These are phyloP conservation scores for Aspergillus unguis DNA, from an alignment of 2,329 filamentous ascomycete species.

Conservation along the genomic window DNA sequence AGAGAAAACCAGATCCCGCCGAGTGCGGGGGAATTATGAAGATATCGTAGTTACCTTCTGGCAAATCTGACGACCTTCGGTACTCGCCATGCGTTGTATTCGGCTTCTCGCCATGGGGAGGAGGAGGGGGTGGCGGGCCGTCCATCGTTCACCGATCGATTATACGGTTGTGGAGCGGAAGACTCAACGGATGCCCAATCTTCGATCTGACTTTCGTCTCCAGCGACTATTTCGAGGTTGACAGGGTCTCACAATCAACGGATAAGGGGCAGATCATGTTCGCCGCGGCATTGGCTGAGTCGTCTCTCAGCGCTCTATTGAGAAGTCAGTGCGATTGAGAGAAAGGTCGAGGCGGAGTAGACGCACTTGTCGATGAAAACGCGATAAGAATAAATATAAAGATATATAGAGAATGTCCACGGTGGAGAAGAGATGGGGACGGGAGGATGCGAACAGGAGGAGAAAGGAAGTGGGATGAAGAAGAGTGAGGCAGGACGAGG, in stretches of 20 bases:
- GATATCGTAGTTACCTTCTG: constrained; percentile 91
- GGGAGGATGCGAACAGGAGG: constrained; percentile 1
- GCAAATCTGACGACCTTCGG: constrained; percentile 58
- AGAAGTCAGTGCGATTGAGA: background rate
- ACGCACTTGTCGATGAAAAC: background rate
- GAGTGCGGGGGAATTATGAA: constrained; percentile 94
- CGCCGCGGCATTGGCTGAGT: constrained; percentile 29
- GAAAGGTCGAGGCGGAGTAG: background rate
- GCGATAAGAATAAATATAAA: background rate
- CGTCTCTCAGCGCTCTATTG: constrained; percentile 29
- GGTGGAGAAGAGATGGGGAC: background rate
- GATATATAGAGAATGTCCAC: background rate
- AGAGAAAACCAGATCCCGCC: constrained; percentile 82
- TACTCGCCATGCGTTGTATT: constrained; percentile 58
- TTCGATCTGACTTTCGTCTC: background rate
- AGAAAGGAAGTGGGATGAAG: constrained; percentile 10
- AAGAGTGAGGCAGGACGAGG: constrained; percentile 1
- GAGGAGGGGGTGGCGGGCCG: constrained; percentile 67
- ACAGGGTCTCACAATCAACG: constrained; percentile 9
- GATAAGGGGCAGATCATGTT: constrained; percentile 28
- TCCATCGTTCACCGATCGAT: constrained; percentile 28
- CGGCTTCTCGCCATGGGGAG: constrained; percentile 78
- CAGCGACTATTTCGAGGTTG: constrained; percentile 3
- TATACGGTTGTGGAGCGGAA: background rate
- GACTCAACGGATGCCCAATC: background rate